These are phyloP conservation scores for Aspergillus saccharolyticus DNA, from an alignment of 495 filamentous ascomycete species.

Conservation along the genomic window DNA sequence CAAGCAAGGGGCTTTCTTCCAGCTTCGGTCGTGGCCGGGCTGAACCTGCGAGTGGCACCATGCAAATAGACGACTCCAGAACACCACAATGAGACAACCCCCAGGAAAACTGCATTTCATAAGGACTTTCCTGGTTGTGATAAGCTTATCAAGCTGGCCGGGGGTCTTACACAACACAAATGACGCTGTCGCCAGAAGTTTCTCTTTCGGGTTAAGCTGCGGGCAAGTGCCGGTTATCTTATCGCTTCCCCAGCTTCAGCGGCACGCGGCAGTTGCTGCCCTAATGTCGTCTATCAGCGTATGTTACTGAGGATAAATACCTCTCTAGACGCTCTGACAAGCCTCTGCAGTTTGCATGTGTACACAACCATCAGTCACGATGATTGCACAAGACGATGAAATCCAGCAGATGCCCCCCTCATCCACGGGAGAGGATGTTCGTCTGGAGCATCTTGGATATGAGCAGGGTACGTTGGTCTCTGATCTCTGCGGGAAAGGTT, in stretches of 20 bases:
- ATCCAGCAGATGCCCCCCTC: slow-evolving; percentile 2
- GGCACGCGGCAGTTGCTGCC: background rate
- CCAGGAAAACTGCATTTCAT: background rate
- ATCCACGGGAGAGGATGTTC: slow-evolving; percentile 32
- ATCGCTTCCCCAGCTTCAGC: background rate
- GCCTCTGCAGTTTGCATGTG: background rate
- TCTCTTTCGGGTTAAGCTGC: background rate
- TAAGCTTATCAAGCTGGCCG: slow-evolving; percentile 1
- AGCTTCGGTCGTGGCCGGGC: background rate
- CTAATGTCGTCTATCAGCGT: background rate
- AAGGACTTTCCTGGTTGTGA: background rate
- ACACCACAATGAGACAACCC: background rate
- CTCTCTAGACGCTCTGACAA: background rate
- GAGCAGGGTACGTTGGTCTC: slow-evolving; percentile 44
- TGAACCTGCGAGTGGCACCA: background rate
- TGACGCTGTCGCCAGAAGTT: background rate
- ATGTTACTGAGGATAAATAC: background rate
- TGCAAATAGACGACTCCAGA: background rate
- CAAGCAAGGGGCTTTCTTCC: background rate
- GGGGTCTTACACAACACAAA: background rate
- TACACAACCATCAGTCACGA: background rate
- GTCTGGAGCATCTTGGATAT: slow-evolving; percentile 41
- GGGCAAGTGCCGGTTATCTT: background rate
- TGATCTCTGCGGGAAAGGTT: too few species aligned
- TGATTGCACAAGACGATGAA: background rate